These are phyloP conservation scores for Capronia epimyces DNA, from an alignment of 2,329 filamentous ascomycete genomes.

Conservation along the genomic window DNA sequence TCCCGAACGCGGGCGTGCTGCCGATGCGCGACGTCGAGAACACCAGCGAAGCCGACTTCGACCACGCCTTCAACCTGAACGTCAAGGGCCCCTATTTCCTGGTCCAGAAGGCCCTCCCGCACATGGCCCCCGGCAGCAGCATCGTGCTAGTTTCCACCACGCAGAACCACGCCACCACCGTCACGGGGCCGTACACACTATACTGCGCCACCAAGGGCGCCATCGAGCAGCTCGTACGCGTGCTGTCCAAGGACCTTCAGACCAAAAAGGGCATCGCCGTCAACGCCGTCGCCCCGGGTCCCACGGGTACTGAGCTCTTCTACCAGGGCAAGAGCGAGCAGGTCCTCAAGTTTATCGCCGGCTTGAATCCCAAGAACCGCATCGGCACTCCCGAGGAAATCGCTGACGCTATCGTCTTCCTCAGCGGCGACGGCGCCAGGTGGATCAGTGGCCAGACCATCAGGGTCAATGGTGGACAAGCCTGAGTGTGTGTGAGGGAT, in stretches of 20 bases:
- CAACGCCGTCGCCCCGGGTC: slow-evolving; percentile 50
- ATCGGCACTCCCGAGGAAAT: slow-evolving; percentile 49
- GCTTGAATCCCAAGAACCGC: slow-evolving; percentile 42
- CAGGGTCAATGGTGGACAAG: slow-evolving; percentile 41
- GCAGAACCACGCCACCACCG: slow-evolving; percentile 35
- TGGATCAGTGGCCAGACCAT: slow-evolving; percentile 49
- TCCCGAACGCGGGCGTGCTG: slow-evolving; percentile 53
- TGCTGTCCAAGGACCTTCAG: slow-evolving; percentile 51
- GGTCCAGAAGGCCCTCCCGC: slow-evolving; percentile 47
- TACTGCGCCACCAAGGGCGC: slow-evolving; percentile 56
- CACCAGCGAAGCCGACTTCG: slow-evolving; percentile 50
- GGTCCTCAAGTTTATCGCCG: slow-evolving; percentile 41
- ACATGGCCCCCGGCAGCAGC: slow-evolving; percentile 48
- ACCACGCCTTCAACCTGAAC: slow-evolving; percentile 48
- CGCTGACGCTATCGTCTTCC: slow-evolving; percentile 44
- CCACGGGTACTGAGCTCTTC: slow-evolving; percentile 54
- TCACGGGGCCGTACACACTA: slow-evolving; percentile 46
- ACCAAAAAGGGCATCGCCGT: slow-evolving; percentile 45
- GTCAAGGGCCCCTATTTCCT: slow-evolving; percentile 56
- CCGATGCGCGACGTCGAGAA: slow-evolving; percentile 47
- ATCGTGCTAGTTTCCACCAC: slow-evolving; percentile 51
- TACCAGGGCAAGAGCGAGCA: slow-evolving; percentile 47
- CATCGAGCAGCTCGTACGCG: slow-evolving; percentile 54
- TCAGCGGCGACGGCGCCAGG: slow-evolving; percentile 35
- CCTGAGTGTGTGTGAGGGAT: too few species aligned